Percentiles rank a stretch among this genome's conserved stretches.
Conservation (phyloP, 176 grass and related monocot species). For the Zea luxurians region DNA sequence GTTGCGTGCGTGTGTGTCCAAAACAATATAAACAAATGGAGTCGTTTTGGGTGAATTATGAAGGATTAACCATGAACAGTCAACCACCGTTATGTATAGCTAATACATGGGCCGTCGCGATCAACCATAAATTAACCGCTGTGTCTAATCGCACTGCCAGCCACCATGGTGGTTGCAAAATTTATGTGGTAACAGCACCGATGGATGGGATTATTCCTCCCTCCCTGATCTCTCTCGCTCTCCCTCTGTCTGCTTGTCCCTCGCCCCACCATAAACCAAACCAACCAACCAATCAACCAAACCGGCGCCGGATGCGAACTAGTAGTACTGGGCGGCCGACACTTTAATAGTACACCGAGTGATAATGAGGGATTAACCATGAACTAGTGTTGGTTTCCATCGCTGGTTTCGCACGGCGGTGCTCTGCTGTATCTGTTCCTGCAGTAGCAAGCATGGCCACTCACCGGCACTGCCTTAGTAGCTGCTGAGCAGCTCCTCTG, state of each 20-base stretch:
- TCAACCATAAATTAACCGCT: not conserved
- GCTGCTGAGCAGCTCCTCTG: not conserved
- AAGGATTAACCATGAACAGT: no score
- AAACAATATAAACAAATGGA: not conserved
- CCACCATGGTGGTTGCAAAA: not conserved
- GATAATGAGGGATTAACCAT: no score
- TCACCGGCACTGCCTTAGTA: no score
- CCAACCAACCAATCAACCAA: not conserved
- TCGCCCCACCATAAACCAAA: not conserved
- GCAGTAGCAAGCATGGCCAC: no score
- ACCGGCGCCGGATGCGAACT: not conserved
- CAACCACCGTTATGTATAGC: no score
- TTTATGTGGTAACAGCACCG: not conserved
- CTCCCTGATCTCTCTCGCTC: not conserved
- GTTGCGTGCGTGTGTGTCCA: not conserved
- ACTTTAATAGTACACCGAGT: not conserved
- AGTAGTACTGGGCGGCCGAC: not conserved
- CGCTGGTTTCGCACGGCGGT: no score
- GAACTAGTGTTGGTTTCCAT: no score
- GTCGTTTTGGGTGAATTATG: no score
- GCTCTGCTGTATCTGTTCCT: no score
- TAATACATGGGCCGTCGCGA: no score
- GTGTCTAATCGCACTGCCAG: conserved; percentile 21
- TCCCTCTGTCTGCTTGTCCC: not conserved
- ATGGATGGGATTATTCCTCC: not conserved